These are phyloP conservation scores for Cryptococcus neoformans DNA, from an alignment of 1,284 basidiomycete genomes.

Conservation along the genomic window DNA sequence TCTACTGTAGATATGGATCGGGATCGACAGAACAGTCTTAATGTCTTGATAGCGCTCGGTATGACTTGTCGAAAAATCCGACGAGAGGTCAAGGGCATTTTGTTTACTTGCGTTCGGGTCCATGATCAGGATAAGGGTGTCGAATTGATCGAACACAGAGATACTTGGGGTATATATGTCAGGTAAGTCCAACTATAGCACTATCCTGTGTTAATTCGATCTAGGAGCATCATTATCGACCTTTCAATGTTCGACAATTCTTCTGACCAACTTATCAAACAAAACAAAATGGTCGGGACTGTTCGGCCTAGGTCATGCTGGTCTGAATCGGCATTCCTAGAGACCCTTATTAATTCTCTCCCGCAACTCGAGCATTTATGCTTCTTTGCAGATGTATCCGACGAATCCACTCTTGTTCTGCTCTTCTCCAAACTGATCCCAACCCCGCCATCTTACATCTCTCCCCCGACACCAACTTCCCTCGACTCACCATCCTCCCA, in stretches of 20 bases:
- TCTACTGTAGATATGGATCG: conserved; percentile 43
- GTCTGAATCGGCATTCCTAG: conserved; percentile 35
- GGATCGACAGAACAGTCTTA: conserved; percentile 31
- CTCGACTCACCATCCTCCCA: conserved; percentile 6
- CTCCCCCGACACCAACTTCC: conserved; percentile 21
- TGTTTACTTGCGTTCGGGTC: conserved; percentile 41
- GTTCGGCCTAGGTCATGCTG: conserved; percentile 29
- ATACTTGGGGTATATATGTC: conserved; percentile 39
- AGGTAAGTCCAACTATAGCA: conserved; percentile 16
- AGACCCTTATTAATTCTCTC: conserved; percentile 28
- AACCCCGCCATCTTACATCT: conserved; percentile 21
- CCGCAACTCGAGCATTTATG: conserved; percentile 39
- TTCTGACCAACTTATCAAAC: background rate
- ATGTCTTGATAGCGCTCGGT: conserved; percentile 32
- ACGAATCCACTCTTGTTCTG: conserved; percentile 43
- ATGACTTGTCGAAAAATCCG: conserved; percentile 28
- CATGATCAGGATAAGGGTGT: conserved; percentile 21
- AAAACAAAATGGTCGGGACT: background rate
- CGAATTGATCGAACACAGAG: conserved; percentile 22
- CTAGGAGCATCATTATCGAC: conserved; percentile 41
- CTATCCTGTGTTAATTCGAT: background rate
- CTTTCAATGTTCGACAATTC: conserved; percentile 42
- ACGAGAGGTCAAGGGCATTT: conserved; percentile 29
- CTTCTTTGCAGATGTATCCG: conserved; percentile 45
- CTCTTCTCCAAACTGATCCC: conserved; percentile 31